These are phyloP conservation scores for Urtica urens DNA, from an alignment of 306 rosid genomes.

Conservation along the genomic window DNA sequence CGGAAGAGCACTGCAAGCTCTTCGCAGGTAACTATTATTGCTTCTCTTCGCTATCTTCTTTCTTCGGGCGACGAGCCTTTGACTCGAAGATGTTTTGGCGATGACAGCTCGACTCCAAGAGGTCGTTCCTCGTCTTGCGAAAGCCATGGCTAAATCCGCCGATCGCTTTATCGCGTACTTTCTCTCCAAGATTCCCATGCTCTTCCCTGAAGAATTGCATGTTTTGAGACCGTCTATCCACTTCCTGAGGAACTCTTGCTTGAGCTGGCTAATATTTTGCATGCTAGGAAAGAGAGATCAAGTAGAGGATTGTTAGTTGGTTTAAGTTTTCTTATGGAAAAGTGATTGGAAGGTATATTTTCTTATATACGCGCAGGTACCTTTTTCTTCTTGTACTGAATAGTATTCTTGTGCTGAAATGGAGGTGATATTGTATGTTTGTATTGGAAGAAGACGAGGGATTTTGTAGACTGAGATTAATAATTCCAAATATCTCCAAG, in stretches of 20 bases:
- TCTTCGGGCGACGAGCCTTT: constrained; percentile 20
- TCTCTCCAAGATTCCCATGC: constrained; percentile 47
- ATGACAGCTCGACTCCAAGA: constrained; percentile 62
- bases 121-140: constrained; percentile 35
- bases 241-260: constrained; percentile 50
- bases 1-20: too few relatives aligned
- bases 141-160: constrained; percentile 79
- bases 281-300: constrained; percentile 21
- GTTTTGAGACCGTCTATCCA: constrained; percentile 55
- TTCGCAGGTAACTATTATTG: too few relatives aligned
- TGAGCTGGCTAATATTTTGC: constrained; percentile 35
- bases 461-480: constrained; percentile 24
- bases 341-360: not conserved
- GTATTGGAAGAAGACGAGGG: constrained; percentile 5
- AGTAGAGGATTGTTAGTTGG: not conserved
- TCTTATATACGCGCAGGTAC: not conserved
- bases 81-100: constrained; percentile 17
- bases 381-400: not conserved
- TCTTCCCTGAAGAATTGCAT: constrained; percentile 30
- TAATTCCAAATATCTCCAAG: constrained; percentile 35
- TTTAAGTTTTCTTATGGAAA: constrained; percentile 14
- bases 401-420: constrained; percentile 9
- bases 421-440: constrained; percentile 10
- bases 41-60: constrained; percentile 35
- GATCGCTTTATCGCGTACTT: constrained; percentile 62